phyloP scores from a whole-genome alignment of 2,329 filamentous ascomycete genomes.

The Teratosphaeria epicoccoides region DNA sequence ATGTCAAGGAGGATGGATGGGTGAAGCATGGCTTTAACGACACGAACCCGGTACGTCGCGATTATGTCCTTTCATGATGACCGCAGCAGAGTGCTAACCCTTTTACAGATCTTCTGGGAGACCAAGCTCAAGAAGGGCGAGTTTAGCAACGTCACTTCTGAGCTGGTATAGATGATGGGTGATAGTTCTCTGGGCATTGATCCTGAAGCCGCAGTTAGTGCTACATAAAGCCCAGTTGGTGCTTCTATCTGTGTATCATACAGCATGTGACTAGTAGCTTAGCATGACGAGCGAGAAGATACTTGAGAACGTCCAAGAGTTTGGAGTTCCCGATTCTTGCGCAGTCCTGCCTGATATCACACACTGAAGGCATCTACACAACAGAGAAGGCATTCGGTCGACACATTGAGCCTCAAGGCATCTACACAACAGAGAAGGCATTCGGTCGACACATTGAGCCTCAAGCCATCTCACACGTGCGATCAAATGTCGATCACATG shows the following conservation, averaged over 20 bases:
- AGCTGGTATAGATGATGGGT: conserved; percentile 36
- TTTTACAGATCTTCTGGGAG: conserved; percentile 76
- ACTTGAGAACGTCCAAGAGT: not conserved
- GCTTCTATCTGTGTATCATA: not conserved
- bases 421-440: too few relatives aligned
- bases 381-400: too few relatives aligned
- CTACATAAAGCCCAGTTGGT: not conserved
- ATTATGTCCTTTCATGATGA: not conserved
- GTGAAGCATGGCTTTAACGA: conserved; percentile 97
- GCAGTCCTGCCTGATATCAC: not conserved
- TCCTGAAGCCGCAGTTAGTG: not conserved
- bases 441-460: too few relatives aligned
- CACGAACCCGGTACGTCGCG: conserved; percentile 58
- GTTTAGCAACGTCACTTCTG: conserved; percentile 87
- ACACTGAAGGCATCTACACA: too few relatives aligned
- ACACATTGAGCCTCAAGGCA: too few relatives aligned
- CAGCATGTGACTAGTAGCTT: not conserved
- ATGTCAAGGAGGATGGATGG: conserved; percentile 98
- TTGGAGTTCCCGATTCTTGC: not conserved
- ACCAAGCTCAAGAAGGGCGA: conserved; percentile 97
- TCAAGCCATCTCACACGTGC: too few relatives aligned
- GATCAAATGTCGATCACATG: not conserved
- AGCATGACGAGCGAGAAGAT: not conserved
- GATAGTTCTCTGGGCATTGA: not conserved
- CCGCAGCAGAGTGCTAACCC: not conserved